A percentile compares a stretch with the other conserved stretches of the same genome.
Evolutionary conservation across 2,329 filamentous ascomycete species (phyloP).

Genomic region (Botryotinia globosa): DNA sequence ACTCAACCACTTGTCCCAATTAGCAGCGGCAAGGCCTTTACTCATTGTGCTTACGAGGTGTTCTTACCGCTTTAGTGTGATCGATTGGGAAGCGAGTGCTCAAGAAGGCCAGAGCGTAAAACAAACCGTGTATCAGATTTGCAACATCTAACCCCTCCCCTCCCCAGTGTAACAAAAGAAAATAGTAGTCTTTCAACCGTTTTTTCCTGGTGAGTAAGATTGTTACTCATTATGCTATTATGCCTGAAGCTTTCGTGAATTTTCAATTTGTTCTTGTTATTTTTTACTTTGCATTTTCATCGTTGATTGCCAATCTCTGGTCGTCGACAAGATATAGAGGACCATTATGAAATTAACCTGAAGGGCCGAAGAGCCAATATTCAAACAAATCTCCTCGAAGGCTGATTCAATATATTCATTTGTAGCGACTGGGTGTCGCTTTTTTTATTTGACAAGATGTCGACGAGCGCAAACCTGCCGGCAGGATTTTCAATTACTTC

Average conservation of each 20-base stretch:
- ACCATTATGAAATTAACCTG: conserved; percentile 26
- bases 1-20: background rate
- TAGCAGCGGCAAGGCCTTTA: conserved; percentile 5
- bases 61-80: conserved; percentile 11
- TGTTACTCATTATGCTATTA: background rate
- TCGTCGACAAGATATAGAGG: conserved; percentile 1
- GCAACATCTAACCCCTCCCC: conserved; percentile 16
- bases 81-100: conserved; percentile 7
- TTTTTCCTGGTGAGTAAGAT: background rate
- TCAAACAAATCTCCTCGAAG: conserved; percentile 30
- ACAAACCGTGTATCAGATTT: conserved; percentile 17
- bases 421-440: conserved; percentile 33
- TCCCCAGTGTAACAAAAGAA: conserved; percentile 13
- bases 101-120: conserved; percentile 14
- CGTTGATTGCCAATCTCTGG: conserved; percentile 12
- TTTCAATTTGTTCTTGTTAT: conserved; percentile 1
- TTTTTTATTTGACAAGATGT: conserved; percentile 42
- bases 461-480: conserved; percentile 41
- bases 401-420: conserved; percentile 32
- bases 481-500: conserved; percentile 50
- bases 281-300: conserved; percentile 26
- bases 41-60: background rate
- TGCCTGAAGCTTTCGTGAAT: background rate
- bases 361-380: conserved; percentile 33
- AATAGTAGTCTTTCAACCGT: background rate